Evolutionary conservation across 768 basidiomycete genomes (phyloP), one percentile per base, ranked within the genome.

Genomic region (Mycena pura): DNA sequence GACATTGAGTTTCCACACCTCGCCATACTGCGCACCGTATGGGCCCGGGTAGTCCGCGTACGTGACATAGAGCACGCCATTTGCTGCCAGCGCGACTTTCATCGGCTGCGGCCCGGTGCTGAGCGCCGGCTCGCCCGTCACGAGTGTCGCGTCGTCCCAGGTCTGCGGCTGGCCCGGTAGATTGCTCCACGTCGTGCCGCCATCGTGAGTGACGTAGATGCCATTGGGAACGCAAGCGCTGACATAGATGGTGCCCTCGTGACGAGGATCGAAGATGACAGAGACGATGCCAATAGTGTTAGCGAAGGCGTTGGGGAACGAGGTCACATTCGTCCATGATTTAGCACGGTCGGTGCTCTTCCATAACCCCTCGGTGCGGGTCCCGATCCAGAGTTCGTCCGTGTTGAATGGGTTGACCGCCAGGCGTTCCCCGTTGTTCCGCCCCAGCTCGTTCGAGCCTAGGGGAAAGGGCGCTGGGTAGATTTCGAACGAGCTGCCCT

Each of bases 11-110:
- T 47, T 47, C 46, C 46, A 47, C 46, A 47, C 46, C 46, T 47
- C 46, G 27, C 46, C 46, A 47, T 47, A 47, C 29, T 47, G 46
- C 46, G 46, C 46, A 47, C 46, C 46, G 46, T 47, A 47, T 47
- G 46, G 46, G 27, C 46, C 46, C 29, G 46, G 46, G 46, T 19
- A 47, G 46, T 47, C 46, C 29, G 46, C 46, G 46, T 47, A 47
- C 29, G 46, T 47, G 46, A 47, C 46, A 47, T 47, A 47, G 27
- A 47, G 46, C 46, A 47, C 29, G 28, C 46, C 46, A 47, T 47
- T 47, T 47, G 46, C 46, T 47, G 46, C 46, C 46, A 47, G 46
- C 46, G 46, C 46, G 46, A 47, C 46, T 47, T 47, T 47, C 46
- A 47, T 47, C 46, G 46, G 46, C 28, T 47, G 46, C 46, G 46